Evolutionary conservation across 106 monocot genomes (phyloP).

Genomic region (Allium fistulosum): DNA sequence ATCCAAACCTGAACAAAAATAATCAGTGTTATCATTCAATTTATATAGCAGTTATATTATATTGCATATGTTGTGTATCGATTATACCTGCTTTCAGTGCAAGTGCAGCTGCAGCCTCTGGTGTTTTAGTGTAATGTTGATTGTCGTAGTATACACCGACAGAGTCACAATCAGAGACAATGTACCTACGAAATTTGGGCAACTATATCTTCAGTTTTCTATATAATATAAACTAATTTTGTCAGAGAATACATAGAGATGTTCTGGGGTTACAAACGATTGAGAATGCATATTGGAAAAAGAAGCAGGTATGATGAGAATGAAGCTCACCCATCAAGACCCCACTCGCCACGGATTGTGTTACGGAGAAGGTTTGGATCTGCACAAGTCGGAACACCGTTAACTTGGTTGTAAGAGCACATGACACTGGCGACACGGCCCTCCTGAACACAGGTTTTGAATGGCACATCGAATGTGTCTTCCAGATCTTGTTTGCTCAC

Average conservation of each 20-base stretch:
- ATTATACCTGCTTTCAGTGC: slow-evolving; percentile 53
- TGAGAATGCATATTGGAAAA: neutral
- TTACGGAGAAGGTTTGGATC: slow-evolving; percentile 36
- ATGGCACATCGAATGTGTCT: slow-evolving; percentile 74
- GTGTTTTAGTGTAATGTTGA: slow-evolving; percentile 40
- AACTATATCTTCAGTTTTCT: neutral
- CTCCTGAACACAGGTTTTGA: slow-evolving; percentile 57
- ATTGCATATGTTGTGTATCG: neutral
- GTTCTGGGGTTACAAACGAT: too few species aligned
- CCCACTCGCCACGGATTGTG: slow-evolving; percentile 60
- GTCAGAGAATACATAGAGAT: too few species aligned
- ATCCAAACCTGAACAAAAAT: slow-evolving; percentile 38
- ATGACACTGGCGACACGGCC: slow-evolving; percentile 66
- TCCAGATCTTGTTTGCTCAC: slow-evolving; percentile 73
- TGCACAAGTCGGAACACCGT: slow-evolving; percentile 82
- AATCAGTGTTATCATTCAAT: too few species aligned
- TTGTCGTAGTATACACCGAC: slow-evolving; percentile 41
- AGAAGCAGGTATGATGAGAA: neutral
- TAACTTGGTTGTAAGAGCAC: slow-evolving; percentile 92
- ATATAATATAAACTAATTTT: too few species aligned
- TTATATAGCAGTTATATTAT: too few species aligned
- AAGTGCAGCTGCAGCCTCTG: slow-evolving; percentile 47
- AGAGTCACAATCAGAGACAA: slow-evolving; percentile 79
- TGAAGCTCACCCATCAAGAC: slow-evolving; percentile 41
- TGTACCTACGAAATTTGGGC: slow-evolving; percentile 12